Conservation (phyloP, 441 rosid species). For the Codiaeum variegatum region DNA sequence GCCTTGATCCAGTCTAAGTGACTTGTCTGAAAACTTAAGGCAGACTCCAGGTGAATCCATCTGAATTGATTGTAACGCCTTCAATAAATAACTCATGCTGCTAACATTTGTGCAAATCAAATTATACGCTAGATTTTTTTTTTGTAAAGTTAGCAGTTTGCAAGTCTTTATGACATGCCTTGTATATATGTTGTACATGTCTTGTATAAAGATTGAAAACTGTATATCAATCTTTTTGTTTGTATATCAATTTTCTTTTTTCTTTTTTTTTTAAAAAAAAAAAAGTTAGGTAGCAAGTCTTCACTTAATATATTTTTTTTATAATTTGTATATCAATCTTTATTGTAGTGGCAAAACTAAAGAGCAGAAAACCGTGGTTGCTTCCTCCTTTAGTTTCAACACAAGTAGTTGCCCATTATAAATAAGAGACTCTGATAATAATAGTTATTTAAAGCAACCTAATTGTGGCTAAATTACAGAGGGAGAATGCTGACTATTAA, state of each 20-base stretch:
- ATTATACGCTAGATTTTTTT: not conserved
- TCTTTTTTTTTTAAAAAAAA: too few relatives aligned
- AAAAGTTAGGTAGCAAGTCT: too few relatives aligned
- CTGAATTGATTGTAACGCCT: constrained; percentile 14
- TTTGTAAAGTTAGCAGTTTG: not conserved
- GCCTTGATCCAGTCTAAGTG: constrained; percentile 22
- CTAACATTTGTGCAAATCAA: not conserved
- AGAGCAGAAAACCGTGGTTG: not conserved
- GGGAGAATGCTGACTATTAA: not conserved
- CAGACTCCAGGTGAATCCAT: constrained; percentile 17
- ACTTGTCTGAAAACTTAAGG: constrained; percentile 22
- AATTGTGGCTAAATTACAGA: not conserved
- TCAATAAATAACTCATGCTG: not conserved
- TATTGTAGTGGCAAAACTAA: not conserved
- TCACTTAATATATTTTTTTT: too few relatives aligned
- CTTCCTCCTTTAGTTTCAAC: not conserved
- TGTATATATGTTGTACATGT: not conserved
- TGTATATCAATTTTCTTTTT: too few relatives aligned
- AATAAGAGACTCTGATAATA: not conserved
- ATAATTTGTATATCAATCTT: not conserved
- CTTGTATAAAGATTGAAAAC: not conserved
- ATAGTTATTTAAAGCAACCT: not conserved
- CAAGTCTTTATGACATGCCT: not conserved
- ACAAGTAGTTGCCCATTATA: not conserved
- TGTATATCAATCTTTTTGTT: too few relatives aligned